These are phyloP conservation scores for Paramecium octaurelia DNA, from an alignment of 73 alveolate genomes.

Conservation along the genomic window DNA sequence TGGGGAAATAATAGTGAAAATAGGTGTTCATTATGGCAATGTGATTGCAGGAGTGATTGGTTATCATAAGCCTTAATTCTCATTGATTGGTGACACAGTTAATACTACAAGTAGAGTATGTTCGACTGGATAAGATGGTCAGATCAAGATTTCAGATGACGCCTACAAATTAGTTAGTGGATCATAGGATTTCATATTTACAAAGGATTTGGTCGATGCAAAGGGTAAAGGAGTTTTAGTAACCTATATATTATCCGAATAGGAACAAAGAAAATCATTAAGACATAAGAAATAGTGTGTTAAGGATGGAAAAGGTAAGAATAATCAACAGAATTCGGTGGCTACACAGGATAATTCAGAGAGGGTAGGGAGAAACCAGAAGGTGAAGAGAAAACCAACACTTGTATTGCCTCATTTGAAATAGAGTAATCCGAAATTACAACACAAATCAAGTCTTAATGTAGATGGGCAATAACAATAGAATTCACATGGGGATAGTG, in stretches of 20 bases:
- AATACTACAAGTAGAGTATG: conserved; percentile 71
- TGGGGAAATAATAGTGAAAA: conserved; percentile 55
- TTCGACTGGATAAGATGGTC: conserved; percentile 57
- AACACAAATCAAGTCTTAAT: conserved; percentile 25
- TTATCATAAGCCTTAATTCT: conserved; percentile 68
- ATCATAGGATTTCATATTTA: not conserved
- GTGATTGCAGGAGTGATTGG: conserved; percentile 77
- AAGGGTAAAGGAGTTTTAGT: conserved; percentile 67
- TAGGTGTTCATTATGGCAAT: conserved; percentile 67
- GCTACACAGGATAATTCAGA: not conserved
- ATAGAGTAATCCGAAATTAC: not conserved
- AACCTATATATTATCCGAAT: conserved; percentile 54
- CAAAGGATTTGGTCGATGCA: conserved; percentile 46
- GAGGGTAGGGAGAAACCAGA: not conserved
- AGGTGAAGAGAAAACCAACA: not conserved
- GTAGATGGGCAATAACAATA: not conserved
- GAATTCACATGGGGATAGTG: not conserved
- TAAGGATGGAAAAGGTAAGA: not conserved
- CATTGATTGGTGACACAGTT: conserved; percentile 71
- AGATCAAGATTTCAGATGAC: conserved; percentile 52
- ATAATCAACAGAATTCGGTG: not conserved
- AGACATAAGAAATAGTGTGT: not conserved
- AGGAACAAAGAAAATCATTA: not conserved
- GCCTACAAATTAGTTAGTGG: conserved; percentile 43
- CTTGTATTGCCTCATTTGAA: not conserved